Evolutionary conservation across 768 basidiomycete species (phyloP).

Genomic region (Amanita subjunquillea): DNA sequence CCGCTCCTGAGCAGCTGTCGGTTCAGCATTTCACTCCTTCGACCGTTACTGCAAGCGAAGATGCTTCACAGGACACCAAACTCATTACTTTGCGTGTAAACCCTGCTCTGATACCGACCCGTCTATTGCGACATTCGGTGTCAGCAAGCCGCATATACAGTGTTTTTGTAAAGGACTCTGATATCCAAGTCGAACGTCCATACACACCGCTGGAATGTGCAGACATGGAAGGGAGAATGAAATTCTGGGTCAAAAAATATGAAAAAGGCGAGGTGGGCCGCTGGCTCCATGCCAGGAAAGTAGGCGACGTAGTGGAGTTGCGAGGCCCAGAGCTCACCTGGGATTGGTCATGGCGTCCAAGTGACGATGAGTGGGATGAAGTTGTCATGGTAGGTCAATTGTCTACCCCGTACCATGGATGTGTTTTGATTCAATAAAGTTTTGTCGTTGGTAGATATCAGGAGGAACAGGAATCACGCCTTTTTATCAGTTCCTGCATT

Average conservation of each 20-base stretch:
- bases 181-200: constrained; percentile 80
- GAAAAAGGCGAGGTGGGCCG: constrained; percentile 70
- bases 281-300: constrained; percentile 66
- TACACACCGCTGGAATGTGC: constrained; percentile 77
- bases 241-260: constrained; percentile 78
- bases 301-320: constrained; percentile 63
- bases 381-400: constrained; percentile 53
- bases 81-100: constrained; percentile 55
- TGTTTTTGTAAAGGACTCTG: constrained; percentile 75
- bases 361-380: constrained; percentile 57
- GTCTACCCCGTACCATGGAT: neutral
- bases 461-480: constrained; percentile 86
- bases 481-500: constrained; percentile 68
- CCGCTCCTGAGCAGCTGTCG: constrained; percentile 32
- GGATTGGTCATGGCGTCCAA: constrained; percentile 25
- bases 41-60: constrained; percentile 41
- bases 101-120: constrained; percentile 24
- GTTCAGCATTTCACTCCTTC: constrained; percentile 51
- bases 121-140: neutral
- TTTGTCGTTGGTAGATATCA: constrained; percentile 45
- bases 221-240: constrained; percentile 54
- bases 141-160: constrained; percentile 45
- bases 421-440: neutral
- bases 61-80: constrained; percentile 48
- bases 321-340: constrained; percentile 70